Percentiles rank a stretch among this genome's conserved stretches.
These are phyloP conservation scores for Polyrhizophydium stewartii DNA, from an alignment of 371 early-diverging fungal genomes.

Conservation along the genomic window DNA sequence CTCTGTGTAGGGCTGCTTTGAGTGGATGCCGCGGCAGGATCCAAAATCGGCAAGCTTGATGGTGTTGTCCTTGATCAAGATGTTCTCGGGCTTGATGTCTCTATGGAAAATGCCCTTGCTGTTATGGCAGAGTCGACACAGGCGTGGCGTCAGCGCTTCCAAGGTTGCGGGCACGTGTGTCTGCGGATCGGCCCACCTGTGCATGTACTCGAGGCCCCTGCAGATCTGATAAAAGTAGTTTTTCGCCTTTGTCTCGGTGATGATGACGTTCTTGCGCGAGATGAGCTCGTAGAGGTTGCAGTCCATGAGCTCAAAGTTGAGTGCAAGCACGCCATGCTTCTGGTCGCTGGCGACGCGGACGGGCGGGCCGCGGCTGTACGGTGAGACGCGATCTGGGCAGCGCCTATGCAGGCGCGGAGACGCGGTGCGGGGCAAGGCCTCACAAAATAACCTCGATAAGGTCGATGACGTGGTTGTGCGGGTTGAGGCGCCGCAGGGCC, in stretches of 20 bases:
- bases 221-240: conserved; percentile 54
- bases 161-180: too few species aligned
- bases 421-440: too few species aligned
- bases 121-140: too few species aligned
- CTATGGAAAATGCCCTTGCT: conserved; percentile 65
- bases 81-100: conserved; percentile 69
- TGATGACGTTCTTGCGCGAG: conserved; percentile 41
- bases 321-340: conserved; percentile 47
- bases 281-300: conserved; percentile 59
- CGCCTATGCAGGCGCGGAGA: too few species aligned
- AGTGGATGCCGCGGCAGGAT: conserved; percentile 60
- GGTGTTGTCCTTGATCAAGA: conserved; percentile 46
- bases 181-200: too few species aligned
- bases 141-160: too few species aligned
- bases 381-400: too few species aligned
- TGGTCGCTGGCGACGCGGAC: conserved; percentile 42
- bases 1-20: conserved; percentile 54
- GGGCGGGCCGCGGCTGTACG: too few species aligned
- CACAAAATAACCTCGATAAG: conserved; percentile 59
- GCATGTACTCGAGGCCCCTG: conserved; percentile 56
- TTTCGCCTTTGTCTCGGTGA: conserved; percentile 46
- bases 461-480: conserved; percentile 56
- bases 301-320: conserved; percentile 63
- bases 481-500: conserved; percentile 45
- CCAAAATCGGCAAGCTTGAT: conserved; percentile 69